Evolutionary conservation across 805 yeast genomes (phyloP), one percentile per base, ranked within the genome.

Genomic region (Myxozyma melibiosi): DNA sequence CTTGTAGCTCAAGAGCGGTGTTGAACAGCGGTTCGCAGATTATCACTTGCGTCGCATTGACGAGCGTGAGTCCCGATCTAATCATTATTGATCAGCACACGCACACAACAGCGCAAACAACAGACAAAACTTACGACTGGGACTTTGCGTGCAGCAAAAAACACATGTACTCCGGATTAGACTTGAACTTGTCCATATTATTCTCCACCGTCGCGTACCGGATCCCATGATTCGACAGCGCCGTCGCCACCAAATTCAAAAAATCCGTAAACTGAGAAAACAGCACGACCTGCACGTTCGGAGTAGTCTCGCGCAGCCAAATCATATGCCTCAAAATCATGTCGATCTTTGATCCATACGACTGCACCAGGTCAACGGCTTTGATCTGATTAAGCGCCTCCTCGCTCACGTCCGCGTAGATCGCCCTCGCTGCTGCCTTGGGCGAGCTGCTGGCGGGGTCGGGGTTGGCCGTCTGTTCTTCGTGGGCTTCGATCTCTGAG

Each of bases 1-100:
- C 97, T 69, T 92, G 99, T 14, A 89, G 69, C 65, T 94, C 98
- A 46, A 90, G 76, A 1, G 96, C 86, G 0, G 91, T 83, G 66
- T 90, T 90, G 14, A 94, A 85, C 55, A 94, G 76, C 0, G 99
- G 98, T 72, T 94, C 99, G 70, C 97, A 88, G 4, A 94, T 70
- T 60, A 91, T 86, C 0, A 94, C 92, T 70, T 94, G 97, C 2
- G 88, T 86, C 0, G 99, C 98, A 74, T 92, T 92, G 7, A 90
- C 84, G 53, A 94, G 76, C 7, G 96, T 94, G 61, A 94, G 75
- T 0, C 99, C 99, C 13, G 97, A 74, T 1, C 72, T 71, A 37
- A 33, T 30, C 13, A 41, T 18, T 14, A 22, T 44, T 48, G 8
- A 18, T 24, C 11, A 35, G 18, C 4, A 34, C 22, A n/a, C 14